These are phyloP conservation scores for Fragilaria crotonensis DNA, from an alignment of 108 stramenopile genomes.

Conservation along the genomic window DNA sequence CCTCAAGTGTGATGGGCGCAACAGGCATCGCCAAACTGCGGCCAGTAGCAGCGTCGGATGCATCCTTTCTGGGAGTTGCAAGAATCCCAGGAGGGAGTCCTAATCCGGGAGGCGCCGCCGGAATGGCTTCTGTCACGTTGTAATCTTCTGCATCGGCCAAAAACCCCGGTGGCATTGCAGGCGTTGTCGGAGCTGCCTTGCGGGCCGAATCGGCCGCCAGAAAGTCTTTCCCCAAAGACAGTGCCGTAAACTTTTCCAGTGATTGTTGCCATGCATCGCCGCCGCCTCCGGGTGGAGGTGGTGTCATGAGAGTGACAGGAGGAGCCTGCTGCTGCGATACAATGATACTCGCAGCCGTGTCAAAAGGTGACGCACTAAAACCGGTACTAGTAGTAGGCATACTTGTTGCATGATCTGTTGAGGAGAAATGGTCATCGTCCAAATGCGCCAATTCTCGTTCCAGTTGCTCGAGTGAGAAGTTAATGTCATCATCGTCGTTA, in stretches of 20 bases:
- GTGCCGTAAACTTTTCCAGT: conserved; percentile 57
- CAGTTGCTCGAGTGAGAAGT: conserved; percentile 44
- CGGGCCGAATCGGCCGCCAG: conserved; percentile 68
- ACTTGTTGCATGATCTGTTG: background rate
- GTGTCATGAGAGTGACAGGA: conserved; percentile 1
- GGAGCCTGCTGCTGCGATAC: conserved; percentile 28
- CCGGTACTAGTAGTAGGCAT: background rate
- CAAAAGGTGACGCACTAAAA: conserved; percentile 8
- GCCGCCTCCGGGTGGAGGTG: background rate
- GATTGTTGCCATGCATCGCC: conserved; percentile 71
- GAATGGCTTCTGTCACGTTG: conserved; percentile 27
- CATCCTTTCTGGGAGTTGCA: too few relatives aligned
- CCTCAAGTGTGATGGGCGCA: too few relatives aligned
- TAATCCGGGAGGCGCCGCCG: conserved; percentile 30
- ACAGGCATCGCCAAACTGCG: too few relatives aligned
- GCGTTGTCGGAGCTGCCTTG: conserved; percentile 26
- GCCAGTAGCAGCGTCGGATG: too few relatives aligned
- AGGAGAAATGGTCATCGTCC: conserved; percentile 17
- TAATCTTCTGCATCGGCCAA: conserved; percentile 37
- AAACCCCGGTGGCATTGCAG: conserved; percentile 12
- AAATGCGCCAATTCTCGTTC: conserved; percentile 52
- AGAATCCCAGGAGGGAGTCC: conserved; percentile 2
- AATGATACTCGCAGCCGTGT: conserved; percentile 60
- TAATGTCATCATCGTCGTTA: conserved; percentile 38
- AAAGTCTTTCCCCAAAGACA: conserved; percentile 66